Evolutionary conservation across 1,139 yeast species (phyloP).

Genomic region (Spathaspora jeffriesii): DNA sequence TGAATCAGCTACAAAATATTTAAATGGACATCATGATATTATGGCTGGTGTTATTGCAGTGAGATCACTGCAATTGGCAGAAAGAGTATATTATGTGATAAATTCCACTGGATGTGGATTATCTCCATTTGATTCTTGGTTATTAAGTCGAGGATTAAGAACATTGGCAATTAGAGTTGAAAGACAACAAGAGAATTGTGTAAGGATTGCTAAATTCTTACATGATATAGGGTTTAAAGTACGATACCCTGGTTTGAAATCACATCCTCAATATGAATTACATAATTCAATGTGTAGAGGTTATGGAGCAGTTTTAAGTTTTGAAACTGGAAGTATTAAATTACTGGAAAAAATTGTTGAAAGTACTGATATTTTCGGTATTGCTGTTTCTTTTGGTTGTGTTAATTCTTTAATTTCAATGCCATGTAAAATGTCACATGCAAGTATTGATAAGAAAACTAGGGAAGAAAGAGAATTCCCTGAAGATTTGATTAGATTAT

Average conservation of each 20-base stretch:
- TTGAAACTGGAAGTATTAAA: slow-evolving; percentile 85
- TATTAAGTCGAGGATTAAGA: slow-evolving; percentile 90
- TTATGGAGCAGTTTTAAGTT: slow-evolving; percentile 92
- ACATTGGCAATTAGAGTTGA: slow-evolving; percentile 81
- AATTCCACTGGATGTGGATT: slow-evolving; percentile 91
- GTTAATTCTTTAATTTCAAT: slow-evolving; percentile 86
- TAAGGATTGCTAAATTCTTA: slow-evolving; percentile 70
- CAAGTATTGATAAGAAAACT: slow-evolving; percentile 81
- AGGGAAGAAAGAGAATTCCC: slow-evolving; percentile 82
- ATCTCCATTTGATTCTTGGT: slow-evolving; percentile 90
- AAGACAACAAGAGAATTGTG: slow-evolving; percentile 69
- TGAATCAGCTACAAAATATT: slow-evolving; percentile 89
- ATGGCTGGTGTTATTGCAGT: slow-evolving; percentile 86
- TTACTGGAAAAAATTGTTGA: no score
- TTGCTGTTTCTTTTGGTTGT: slow-evolving; percentile 92
- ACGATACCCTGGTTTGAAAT: slow-evolving; percentile 79
- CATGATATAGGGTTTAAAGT: slow-evolving; percentile 62
- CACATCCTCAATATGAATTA: slow-evolving; percentile 82
- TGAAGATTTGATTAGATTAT: slow-evolving; percentile 80
- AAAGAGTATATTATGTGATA: slow-evolving; percentile 73
- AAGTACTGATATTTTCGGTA: slow-evolving; percentile 75
- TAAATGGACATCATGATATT: slow-evolving; percentile 92
- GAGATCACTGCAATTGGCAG: slow-evolving; percentile 60
- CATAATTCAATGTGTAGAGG: slow-evolving; percentile 86
- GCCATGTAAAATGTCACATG: slow-evolving; percentile 93